Base-by-base conservation (phyloP, 805 yeast genomes). In the Clavispora fructus region DNA sequence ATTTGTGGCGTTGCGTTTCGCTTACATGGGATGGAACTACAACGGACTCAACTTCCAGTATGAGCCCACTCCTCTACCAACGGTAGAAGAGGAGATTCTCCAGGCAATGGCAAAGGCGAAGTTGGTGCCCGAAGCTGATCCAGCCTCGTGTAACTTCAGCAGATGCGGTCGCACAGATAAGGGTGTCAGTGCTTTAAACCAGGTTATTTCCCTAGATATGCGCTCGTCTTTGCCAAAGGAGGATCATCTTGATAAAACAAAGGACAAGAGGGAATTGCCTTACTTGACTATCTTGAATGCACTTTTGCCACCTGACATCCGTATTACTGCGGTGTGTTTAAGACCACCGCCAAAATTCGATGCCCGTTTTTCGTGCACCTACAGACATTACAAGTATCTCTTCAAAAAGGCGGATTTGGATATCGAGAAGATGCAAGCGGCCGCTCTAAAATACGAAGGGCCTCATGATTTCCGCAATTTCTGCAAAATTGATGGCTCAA, bases 141-240 rank as follows among this genome's bases (percentile, higher is more conserved):
- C 89, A 0, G 68, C 68, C 7, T 82, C 79, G 1, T 87, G 83
- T 59, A 74, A 78, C 12, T 90, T 91, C 62, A 85, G 95, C 54
- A 71, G 97, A 51, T 94, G 98, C 67, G 98, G 98, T 0, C 74
- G 98, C 58, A 92, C 98, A 0, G 98, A 92, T 59, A 81, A 80
- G 54, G 98, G 97, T n/a, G 98, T 92, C 12, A 87, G 96, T 68
- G 99, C 99, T 0, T 79, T 94, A 84, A 87, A 88, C 53, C 99
- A 94, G 64, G 98, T 94, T 2, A 84, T 94, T 6, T 83, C 96
- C 0, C 67, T 94, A 33, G 66, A 72, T 13, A 83, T 92, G 26
- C 74, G 99, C 53, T 88, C 97, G 0, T 70, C 72, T 19, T 65
- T 94, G 35, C 59, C 79, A 0, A 55, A 57, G 1, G 91, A 84